phyloP scores from a whole-genome alignment of 2,329 filamentous ascomycete genomes.

The Aureobasidium uvarum region DNA sequence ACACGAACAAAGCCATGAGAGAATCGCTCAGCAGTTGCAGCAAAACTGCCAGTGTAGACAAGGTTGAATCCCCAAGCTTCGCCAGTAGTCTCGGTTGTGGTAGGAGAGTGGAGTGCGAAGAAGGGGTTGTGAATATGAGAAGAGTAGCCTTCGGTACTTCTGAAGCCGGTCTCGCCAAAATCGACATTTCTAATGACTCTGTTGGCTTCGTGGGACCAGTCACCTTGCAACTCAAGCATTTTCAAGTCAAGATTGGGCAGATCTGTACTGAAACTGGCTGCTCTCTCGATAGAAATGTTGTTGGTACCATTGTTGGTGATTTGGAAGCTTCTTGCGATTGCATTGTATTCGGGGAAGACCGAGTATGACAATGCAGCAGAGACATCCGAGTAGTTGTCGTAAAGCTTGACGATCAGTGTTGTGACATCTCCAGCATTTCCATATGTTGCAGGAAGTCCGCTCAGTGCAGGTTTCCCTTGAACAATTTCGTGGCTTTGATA shows the following conservation, averaged over 20 bases:
- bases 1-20: conserved; percentile 62
- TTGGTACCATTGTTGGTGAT: conserved; percentile 59
- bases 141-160: conserved; percentile 60
- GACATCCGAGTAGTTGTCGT: conserved; percentile 59
- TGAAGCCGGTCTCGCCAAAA: conserved; percentile 58
- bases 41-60: conserved; percentile 63
- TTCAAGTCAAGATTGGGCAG: conserved; percentile 60
- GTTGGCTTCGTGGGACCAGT: conserved; percentile 61
- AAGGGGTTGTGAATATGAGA: conserved; percentile 66
- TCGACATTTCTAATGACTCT: conserved; percentile 56
- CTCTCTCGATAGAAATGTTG: conserved; percentile 55
- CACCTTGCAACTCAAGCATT: conserved; percentile 61
- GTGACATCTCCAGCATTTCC: conserved; percentile 56
- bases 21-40: conserved; percentile 60
- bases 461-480: conserved; percentile 56
- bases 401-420: conserved; percentile 58
- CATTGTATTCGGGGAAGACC: conserved; percentile 61
- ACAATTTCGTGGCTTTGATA: conserved; percentile 59
- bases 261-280: conserved; percentile 62
- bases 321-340: conserved; percentile 60
- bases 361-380: conserved; percentile 62
- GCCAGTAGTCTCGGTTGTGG: conserved; percentile 60
- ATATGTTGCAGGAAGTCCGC: conserved; percentile 60
- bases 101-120: conserved; percentile 56
- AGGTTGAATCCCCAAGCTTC: conserved; percentile 65